Evolutionary conservation across 2,329 filamentous ascomycete species (phyloP), one percentile per base, ranked within the genome.

Genomic region (Blumeria hordei): DNA sequence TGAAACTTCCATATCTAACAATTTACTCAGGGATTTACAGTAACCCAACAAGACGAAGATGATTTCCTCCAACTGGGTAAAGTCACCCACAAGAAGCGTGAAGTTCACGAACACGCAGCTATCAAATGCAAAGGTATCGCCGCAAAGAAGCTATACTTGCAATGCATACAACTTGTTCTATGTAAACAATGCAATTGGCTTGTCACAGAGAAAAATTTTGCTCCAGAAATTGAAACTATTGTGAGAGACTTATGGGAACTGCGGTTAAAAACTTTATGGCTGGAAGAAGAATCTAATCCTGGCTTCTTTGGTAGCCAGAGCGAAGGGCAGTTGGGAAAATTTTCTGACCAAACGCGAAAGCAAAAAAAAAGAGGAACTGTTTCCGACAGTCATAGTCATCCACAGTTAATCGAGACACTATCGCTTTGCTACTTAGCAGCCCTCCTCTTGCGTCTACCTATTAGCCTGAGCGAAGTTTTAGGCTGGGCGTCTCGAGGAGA

Each of bases 181-280:
- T 80, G 88, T 65, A 85, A 83, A 64, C 90, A 96, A 69, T 70
- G 86, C 14, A 69, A 77, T 63, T 88, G 82, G 73, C 71, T 96
- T 34, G 71, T 94, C 12, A 70, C 76, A 21, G 70, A 73, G 6
- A 80, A 80, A 64, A 75, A 76, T 0, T 74, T 92, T 51, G 80
- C 82, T 1, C 67, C 71, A 4, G 83, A 94, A 61, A 72, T 95
- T 11, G 87, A 94, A 71, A 80, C 71, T 7, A 72, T 94, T 9
- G 79, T 93, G 5, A 78, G 80, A 57, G 88, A 94, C 64, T 74
- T 98, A 12, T 98, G 92, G 90, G 74, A 81, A 54, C 69, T 95
- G 43, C 63, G 64, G 52, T 37, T 63, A 8, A 57, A 59, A 32
- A 45, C 55, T 16, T 50, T 85, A 36, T 57, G 59, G 18, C 69